A percentile compares a stretch with the other conserved stretches of the same genome.
phyloP scores from a whole-genome alignment of 2,329 filamentous ascomycete genomes.

The Aspergillus cejpii region DNA sequence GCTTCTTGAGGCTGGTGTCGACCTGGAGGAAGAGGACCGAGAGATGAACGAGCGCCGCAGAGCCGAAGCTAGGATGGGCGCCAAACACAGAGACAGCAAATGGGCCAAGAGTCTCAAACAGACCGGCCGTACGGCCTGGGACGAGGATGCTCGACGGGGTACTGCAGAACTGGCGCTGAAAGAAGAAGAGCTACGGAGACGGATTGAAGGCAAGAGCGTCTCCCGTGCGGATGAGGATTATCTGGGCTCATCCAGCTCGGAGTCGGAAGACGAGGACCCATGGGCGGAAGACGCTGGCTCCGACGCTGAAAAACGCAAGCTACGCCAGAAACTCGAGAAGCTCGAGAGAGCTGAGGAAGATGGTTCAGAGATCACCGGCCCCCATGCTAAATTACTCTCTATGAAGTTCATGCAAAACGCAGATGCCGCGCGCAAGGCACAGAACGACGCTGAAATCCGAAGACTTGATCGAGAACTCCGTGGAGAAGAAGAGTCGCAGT shows the following conservation, averaged over 20 bases:
- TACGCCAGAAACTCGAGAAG: constrained; percentile 40
- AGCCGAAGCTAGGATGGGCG: constrained; percentile 77
- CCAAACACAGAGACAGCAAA: constrained; percentile 79
- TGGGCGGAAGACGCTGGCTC: constrained; percentile 50
- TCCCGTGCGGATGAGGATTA: constrained; percentile 56
- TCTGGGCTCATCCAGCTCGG: constrained; percentile 50
- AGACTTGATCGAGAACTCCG: constrained; percentile 65
- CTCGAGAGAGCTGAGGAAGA: constrained; percentile 46
- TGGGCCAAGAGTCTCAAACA: constrained; percentile 83
- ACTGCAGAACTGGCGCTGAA: constrained; percentile 73
- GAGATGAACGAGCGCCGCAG: constrained; percentile 65
- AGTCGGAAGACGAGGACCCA: constrained; percentile 54
- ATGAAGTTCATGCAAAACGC: constrained; percentile 96
- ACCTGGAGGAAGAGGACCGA: constrained; percentile 57
- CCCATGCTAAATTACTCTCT: constrained; percentile 62
- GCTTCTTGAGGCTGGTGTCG: constrained; percentile 53
- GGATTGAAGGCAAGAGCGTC: constrained; percentile 66
- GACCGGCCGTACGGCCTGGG: constrained; percentile 75
- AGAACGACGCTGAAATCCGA: constrained; percentile 70
- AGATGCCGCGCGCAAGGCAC: constrained; percentile 67
- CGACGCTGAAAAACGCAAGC: constrained; percentile 32
- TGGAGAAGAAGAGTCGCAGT: constrained; percentile 53
- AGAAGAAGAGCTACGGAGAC: constrained; percentile 71
- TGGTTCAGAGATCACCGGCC: constrained; percentile 34
- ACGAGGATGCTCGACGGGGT: constrained; percentile 72